A percentile compares a stretch with the other conserved stretches of the same genome.
Evolutionary conservation across 202 grass and related monocot genomes (phyloP).

Genomic region (Brachypodium distachyon): DNA sequence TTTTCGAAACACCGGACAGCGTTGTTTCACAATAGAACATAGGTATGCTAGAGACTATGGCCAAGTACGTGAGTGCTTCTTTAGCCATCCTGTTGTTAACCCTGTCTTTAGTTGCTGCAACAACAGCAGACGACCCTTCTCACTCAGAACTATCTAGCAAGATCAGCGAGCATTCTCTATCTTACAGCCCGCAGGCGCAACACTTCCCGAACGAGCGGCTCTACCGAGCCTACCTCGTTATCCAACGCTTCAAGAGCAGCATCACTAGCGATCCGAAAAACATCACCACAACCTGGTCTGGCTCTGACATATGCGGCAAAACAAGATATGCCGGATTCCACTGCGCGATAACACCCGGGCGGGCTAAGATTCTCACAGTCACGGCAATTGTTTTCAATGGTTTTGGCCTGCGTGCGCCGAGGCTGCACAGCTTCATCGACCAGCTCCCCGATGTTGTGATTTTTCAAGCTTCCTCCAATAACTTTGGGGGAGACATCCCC

Average conservation of each 20-base stretch:
- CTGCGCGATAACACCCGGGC: background rate
- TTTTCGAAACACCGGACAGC: background rate
- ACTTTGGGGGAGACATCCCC: background rate
- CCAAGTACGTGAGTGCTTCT: background rate
- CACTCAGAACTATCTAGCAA: background rate
- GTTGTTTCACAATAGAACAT: background rate
- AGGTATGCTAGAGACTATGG: background rate
- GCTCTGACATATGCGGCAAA: background rate
- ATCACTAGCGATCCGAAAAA: slow-evolving; percentile 25
- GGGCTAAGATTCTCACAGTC: background rate
- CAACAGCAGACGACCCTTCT: background rate
- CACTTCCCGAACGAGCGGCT: slow-evolving; percentile 23
- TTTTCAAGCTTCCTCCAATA: slow-evolving; percentile 53
- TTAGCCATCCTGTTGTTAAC: background rate
- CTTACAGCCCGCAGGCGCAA: background rate
- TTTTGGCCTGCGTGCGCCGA: rapidly evolving
- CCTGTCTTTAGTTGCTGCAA: background rate
- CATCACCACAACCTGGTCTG: slow-evolving; percentile 16
- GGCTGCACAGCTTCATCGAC: background rate
- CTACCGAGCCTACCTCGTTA: slow-evolving; percentile 5
- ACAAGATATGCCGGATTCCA: slow-evolving; percentile 12
- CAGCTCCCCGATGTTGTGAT: slow-evolving; percentile 22
- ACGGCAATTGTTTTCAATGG: slow-evolving; percentile 23
- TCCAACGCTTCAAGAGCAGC: slow-evolving; percentile 44
- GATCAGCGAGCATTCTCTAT: background rate